Percentiles rank a stretch among this genome's conserved stretches.
These are phyloP conservation scores for Botryobasidium botryosum DNA, from an alignment of 768 basidiomycete species.

Conservation along the genomic window DNA sequence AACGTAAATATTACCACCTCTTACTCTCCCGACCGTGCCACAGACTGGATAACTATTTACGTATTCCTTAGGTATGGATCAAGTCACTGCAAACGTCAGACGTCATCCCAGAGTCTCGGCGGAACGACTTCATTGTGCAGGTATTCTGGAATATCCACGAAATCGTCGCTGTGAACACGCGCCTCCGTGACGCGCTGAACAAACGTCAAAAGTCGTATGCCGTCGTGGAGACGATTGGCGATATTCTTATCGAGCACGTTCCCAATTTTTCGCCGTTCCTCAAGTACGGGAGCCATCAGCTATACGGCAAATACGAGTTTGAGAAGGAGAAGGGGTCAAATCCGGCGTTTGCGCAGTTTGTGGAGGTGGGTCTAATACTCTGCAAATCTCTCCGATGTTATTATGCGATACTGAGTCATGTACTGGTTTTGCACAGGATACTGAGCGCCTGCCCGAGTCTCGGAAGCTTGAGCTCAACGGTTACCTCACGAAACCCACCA, in stretches of 20 bases:
- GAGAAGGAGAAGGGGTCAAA: conserved; percentile 96
- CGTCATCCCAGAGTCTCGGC: conserved; percentile 57
- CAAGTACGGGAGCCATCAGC: conserved; percentile 86
- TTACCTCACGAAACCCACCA: conserved; percentile 95
- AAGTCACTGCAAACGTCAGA: conserved; percentile 62
- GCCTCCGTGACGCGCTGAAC: conserved; percentile 81
- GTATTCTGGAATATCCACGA: conserved; percentile 98
- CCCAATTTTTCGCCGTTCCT: conserved; percentile 88
- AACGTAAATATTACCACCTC: conserved; percentile 30
- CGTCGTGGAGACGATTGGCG: conserved; percentile 81
- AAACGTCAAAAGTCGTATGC: conserved; percentile 93
- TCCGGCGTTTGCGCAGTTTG: conserved; percentile 82
- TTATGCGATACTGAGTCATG: conserved; percentile 1
- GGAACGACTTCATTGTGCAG: conserved; percentile 75
- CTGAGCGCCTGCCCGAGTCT: conserved; percentile 86
- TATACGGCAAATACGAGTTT: conserved; percentile 98
- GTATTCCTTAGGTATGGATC: conserved; percentile 55
- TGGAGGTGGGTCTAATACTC: conserved; percentile 52
- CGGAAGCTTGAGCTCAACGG: conserved; percentile 94
- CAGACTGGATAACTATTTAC: conserved; percentile 1
- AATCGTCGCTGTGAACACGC: conserved; percentile 79
- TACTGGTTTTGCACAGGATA: conserved; percentile 38
- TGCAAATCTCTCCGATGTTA: neutral
- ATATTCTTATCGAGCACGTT: conserved; percentile 74
- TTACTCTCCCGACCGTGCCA: neutral